Conservation (phyloP, 306 rosid species). For the Prunus dulcis region DNA sequence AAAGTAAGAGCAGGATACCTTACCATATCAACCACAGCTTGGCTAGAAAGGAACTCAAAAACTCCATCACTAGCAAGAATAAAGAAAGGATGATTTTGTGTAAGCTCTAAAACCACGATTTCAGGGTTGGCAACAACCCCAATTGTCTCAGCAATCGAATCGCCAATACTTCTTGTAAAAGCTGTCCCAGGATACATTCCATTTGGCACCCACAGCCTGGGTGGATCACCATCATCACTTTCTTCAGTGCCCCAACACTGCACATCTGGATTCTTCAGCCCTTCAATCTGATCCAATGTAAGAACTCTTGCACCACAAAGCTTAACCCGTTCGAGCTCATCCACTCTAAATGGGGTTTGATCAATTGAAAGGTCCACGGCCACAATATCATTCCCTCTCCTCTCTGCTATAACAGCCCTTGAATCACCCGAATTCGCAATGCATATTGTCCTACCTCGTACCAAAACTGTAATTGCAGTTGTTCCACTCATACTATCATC, state of each 20-base stretch:
- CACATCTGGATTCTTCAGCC: slow-evolving; percentile 87
- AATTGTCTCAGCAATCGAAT: slow-evolving; percentile 86
- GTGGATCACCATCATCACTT: slow-evolving; percentile 96
- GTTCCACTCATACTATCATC: slow-evolving; percentile 99
- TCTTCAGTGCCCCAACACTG: slow-evolving; percentile 95
- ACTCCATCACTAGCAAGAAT: slow-evolving; percentile 98
- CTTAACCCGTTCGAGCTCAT: slow-evolving; percentile 84
- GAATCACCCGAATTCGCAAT: slow-evolving; percentile 96
- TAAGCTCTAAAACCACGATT: slow-evolving; percentile 83
- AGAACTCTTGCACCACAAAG: slow-evolving; percentile 94
- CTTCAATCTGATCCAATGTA: slow-evolving; percentile 98
- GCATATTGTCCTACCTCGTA: slow-evolving; percentile 70
- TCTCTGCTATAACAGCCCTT: slow-evolving; percentile 87
- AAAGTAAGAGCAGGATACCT: slow-evolving; percentile 21
- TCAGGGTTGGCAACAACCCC: slow-evolving; percentile 98
- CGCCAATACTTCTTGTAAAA: slow-evolving; percentile 91
- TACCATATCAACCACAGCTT: slow-evolving; percentile 95
- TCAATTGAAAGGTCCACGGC: slow-evolving; percentile 92
- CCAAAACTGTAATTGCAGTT: slow-evolving; percentile 80
- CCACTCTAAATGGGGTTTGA: slow-evolving; percentile 82
- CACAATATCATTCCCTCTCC: slow-evolving; percentile 67
- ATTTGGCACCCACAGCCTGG: slow-evolving; percentile 93
- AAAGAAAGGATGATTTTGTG: slow-evolving; percentile 77
- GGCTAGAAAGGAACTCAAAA: slow-evolving; percentile 96
- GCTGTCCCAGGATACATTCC: slow-evolving; percentile 99